phyloP scores from a whole-genome alignment of 2,329 filamentous ascomycete genomes.

The Ascochyta koolunga region DNA sequence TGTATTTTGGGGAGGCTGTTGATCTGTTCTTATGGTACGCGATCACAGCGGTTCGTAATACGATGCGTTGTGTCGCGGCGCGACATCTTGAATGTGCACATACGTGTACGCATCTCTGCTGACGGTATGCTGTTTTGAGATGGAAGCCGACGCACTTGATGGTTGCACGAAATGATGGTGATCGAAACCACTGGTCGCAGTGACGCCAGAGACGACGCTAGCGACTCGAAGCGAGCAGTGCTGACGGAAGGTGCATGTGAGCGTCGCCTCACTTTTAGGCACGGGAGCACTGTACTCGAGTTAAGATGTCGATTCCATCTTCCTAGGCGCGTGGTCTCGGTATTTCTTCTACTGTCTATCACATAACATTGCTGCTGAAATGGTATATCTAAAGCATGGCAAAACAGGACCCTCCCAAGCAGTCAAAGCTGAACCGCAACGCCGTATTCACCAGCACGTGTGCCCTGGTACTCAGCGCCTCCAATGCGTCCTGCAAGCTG shows the following conservation, averaged over 20 bases:
- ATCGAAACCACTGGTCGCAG: not conserved
- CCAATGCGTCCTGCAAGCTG: constrained; percentile 36
- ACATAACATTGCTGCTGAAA: constrained; percentile 5
- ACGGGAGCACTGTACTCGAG: not conserved
- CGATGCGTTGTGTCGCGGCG: not conserved
- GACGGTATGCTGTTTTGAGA: not conserved
- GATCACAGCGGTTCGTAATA: not conserved
- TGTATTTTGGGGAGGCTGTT: not conserved
- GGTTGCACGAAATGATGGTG: constrained; percentile 3
- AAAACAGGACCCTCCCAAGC: not conserved
- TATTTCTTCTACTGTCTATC: not conserved
- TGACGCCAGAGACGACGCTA: not conserved
- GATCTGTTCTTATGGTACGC: not conserved
- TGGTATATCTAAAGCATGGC: constrained; percentile 24
- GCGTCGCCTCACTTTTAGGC: constrained; percentile 28
- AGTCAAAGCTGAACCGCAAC: not conserved
- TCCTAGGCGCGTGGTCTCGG: not conserved
- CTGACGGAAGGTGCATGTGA: not conserved
- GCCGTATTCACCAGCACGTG: not conserved
- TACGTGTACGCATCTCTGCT: not conserved
- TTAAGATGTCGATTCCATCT: not conserved
- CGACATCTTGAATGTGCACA: not conserved
- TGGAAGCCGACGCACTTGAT: not conserved
- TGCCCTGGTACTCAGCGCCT: constrained; percentile 27
- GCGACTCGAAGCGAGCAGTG: not conserved